These are phyloP conservation scores for Puccinia polysora DNA, from an alignment of 1,284 basidiomycete species.

Conservation along the genomic window DNA sequence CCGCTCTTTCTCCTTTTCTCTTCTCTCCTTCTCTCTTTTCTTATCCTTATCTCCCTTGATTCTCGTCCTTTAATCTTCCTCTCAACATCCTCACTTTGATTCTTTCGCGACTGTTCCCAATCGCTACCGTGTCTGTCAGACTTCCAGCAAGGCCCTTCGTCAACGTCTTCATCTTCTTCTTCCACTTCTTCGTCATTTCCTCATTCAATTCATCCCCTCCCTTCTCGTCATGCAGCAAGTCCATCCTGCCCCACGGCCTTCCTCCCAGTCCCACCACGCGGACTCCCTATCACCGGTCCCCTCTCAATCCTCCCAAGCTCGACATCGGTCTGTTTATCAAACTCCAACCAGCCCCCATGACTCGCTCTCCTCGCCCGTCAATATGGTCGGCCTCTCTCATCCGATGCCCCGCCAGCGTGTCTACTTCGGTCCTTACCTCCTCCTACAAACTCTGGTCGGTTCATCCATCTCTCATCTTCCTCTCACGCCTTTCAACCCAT, in stretches of 20 bases:
- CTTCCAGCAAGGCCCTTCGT: too few relatives aligned
- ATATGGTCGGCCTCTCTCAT: conserved; percentile 37
- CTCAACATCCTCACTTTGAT: background rate
- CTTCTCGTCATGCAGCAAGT: conserved; percentile 1
- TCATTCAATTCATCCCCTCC: background rate
- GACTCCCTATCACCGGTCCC: background rate
- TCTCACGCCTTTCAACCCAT: background rate
- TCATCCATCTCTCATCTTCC: background rate
- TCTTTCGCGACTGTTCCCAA: background rate
- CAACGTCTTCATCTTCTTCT: too few relatives aligned
- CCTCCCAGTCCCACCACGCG: conserved; percentile 8
- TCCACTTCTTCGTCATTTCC: background rate
- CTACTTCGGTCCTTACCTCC: conserved; percentile 89
- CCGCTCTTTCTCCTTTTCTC: background rate
- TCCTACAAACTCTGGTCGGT: conserved; percentile 76
- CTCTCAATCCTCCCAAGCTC: conserved; percentile 5
- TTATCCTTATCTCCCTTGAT: background rate
- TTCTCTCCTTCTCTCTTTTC: background rate
- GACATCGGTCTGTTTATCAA: conserved; percentile 34
- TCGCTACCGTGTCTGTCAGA: background rate
- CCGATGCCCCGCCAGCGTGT: conserved; percentile 65
- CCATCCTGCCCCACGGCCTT: background rate
- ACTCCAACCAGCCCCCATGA: background rate
- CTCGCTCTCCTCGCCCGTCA: background rate
- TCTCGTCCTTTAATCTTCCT: background rate